A percentile compares a stretch with the other conserved stretches of the same genome.
phyloP scores from a whole-genome alignment of 129 eudicot species.

The Chrysanthemum lavandulifolium region DNA sequence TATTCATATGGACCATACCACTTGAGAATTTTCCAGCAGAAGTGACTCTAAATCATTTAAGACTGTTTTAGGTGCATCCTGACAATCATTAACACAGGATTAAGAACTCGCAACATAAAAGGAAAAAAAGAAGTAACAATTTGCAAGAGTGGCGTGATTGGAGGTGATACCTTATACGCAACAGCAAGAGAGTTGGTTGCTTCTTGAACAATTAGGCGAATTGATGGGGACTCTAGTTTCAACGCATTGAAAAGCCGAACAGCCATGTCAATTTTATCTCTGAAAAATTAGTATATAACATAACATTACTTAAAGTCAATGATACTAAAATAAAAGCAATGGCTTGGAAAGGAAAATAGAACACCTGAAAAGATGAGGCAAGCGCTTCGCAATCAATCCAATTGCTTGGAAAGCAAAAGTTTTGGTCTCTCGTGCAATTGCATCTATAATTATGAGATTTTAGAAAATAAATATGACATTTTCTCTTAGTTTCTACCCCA shows the following conservation, averaged over 20 bases:
- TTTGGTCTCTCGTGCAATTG: constrained; percentile 73
- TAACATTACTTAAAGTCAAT: constrained; percentile 9
- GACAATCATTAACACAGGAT: constrained; percentile 30
- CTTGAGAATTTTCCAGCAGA: constrained; percentile 75
- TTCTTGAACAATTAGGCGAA: constrained; percentile 85
- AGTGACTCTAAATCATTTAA: constrained; percentile 74
- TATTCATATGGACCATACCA: constrained; percentile 46
- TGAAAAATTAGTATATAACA: constrained; percentile 29
- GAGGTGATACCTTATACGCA: constrained; percentile 67
- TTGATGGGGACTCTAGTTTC: constrained; percentile 68
- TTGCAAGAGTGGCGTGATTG: constrained; percentile 9
- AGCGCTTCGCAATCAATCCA: constrained; percentile 86
- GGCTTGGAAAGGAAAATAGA: constrained; percentile 1
- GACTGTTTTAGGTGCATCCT: constrained; percentile 81
- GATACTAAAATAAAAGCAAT: constrained; percentile 7
- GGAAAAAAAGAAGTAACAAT: constrained; percentile 17
- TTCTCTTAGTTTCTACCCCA: constrained; percentile 3
- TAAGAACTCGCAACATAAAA: constrained; percentile 11
- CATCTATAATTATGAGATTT: constrained; percentile 46
- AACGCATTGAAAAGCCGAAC: constrained; percentile 85
- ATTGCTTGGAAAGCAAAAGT: constrained; percentile 89
- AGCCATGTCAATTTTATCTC: constrained; percentile 91
- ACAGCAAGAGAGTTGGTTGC: constrained; percentile 85
- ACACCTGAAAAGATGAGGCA: constrained; percentile 95
- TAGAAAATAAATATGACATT: constrained; percentile 14